Base-by-base conservation (phyloP, 2,329 filamentous ascomycete genomes). In the Diaporthe ampelina region DNA sequence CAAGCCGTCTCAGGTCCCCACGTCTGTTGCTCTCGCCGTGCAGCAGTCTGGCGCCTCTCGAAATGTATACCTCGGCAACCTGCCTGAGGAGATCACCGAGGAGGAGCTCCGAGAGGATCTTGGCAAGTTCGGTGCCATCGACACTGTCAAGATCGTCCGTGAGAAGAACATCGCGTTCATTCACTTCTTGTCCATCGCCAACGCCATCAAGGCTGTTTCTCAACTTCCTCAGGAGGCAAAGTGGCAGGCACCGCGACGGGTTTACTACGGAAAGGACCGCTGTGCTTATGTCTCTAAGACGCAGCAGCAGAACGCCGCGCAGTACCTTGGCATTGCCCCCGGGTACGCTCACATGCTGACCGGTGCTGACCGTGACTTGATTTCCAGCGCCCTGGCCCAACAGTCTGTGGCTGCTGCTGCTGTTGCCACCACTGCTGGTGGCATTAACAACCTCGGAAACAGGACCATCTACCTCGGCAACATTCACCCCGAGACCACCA, bases 251-350 rank as follows among this genome's bases (percentile, higher is more conserved):
- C 97, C 97, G 70, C 94, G 95, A 78, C 94, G 97, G 70, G 97
- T 99, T 15, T 98, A 98, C 89, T 99, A 99, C 80, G 97, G 97
- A 84, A 99, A 99, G 88, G 97, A 99, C 83, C 92, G 97, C 76
- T 99, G 97, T 81, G 97, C 97, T 24, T 99, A 99, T 80, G 96
- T 99, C 70, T 99, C 97, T 75, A 99, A 99, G 90, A 99, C 97
- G 0, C 97, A 99, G 85, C 97, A 99, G 86, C 97, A 99, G 85
- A 99, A 99, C 80, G 97, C 97, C 10, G 97, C 97, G 45, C 97
- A 99, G 85, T 99, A 98, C 83, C 90, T 99, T 32, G 97, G 97
- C 72, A 99, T 99, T 80, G 95, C 97, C 26, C 97, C 97, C 50
- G 96, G 96, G 37, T 98, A 98, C 81, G 95, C 97, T 26, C 95